These are phyloP conservation scores for Kockiozyma suomiensis DNA, from an alignment of 805 yeast species.

Conservation along the genomic window DNA sequence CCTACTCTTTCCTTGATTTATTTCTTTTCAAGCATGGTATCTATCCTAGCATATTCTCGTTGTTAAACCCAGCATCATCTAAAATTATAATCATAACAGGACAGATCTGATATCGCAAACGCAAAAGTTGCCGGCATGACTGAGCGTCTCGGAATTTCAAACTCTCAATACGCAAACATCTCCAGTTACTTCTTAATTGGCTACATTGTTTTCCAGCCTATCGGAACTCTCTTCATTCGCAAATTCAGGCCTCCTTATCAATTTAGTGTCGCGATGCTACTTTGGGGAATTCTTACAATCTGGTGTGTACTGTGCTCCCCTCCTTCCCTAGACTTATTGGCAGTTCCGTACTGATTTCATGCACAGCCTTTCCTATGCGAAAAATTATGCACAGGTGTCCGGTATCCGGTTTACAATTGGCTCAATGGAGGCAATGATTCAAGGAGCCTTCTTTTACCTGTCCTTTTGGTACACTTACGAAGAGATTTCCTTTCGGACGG, in stretches of 20 bases:
- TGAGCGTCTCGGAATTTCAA: neutral
- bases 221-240: constrained; percentile 3
- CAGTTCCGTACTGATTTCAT: neutral
- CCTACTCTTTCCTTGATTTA: constrained; percentile 55
- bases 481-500: constrained; percentile 53
- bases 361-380: neutral
- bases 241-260: constrained; percentile 1
- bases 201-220: constrained; percentile 6
- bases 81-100: neutral
- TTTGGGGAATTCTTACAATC: constrained; percentile 4
- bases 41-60: neutral
- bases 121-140: constrained; percentile 36
- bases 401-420: constrained; percentile 52
- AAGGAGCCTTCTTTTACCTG: constrained; percentile 52
- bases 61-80: neutral
- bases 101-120: constrained; percentile 11
- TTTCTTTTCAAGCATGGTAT: constrained; percentile 46
- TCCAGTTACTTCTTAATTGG: neutral
- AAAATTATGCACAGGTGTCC: constrained; percentile 38
- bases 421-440: constrained; percentile 52
- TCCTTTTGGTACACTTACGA: constrained; percentile 60
- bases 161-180: neutral
- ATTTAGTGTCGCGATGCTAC: constrained; percentile 2
- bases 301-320: neutral
- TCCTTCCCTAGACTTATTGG: neutral